phyloP scores from a whole-genome alignment of 441 rosid genomes.

The Adansonia grandidieri region DNA sequence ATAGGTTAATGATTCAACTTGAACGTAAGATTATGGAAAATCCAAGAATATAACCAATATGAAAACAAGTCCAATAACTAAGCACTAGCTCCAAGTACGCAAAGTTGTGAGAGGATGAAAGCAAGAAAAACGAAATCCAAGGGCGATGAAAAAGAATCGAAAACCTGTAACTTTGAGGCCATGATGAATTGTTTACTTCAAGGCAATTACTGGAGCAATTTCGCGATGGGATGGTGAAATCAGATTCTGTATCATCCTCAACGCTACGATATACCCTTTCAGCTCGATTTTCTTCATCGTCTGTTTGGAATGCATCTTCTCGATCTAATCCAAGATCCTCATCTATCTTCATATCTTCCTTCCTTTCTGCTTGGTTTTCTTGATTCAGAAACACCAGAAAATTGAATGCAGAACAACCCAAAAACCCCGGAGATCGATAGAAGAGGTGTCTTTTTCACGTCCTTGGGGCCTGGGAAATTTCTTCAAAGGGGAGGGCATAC shows the following conservation, averaged over 20 bases:
- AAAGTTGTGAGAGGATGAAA: not conserved
- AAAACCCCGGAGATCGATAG: not conserved
- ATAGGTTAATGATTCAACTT: too few species aligned
- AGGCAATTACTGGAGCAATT: slow-evolving; percentile 32
- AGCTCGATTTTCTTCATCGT: slow-evolving; percentile 79
- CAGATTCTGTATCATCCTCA: slow-evolving; percentile 49
- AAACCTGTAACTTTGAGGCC: slow-evolving; percentile 89
- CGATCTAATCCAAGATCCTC: slow-evolving; percentile 70
- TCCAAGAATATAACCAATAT: too few species aligned
- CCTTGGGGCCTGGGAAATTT: too few species aligned
- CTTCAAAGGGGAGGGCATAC: not conserved
- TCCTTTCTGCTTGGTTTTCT: slow-evolving; percentile 7
- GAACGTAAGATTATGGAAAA: too few species aligned
- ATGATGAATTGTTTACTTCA: slow-evolving; percentile 33
- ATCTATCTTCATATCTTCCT: slow-evolving; percentile 51
- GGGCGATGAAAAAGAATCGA: slow-evolving; percentile 2
- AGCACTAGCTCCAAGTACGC: not conserved
- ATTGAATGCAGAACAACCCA: not conserved
- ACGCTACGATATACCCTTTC: slow-evolving; percentile 47
- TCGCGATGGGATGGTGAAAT: slow-evolving; percentile 26
- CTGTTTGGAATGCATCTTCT: slow-evolving; percentile 63
- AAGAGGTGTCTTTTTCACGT: not conserved
- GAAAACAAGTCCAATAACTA: too few species aligned
- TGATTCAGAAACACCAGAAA: slow-evolving; percentile 18
- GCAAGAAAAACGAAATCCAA: slow-evolving; percentile 12